A percentile compares a stretch with the other conserved stretches of the same genome.
These are phyloP conservation scores for Chaetomium sp. DNA, from an alignment of 2,329 filamentous ascomycete species.

Conservation along the genomic window DNA sequence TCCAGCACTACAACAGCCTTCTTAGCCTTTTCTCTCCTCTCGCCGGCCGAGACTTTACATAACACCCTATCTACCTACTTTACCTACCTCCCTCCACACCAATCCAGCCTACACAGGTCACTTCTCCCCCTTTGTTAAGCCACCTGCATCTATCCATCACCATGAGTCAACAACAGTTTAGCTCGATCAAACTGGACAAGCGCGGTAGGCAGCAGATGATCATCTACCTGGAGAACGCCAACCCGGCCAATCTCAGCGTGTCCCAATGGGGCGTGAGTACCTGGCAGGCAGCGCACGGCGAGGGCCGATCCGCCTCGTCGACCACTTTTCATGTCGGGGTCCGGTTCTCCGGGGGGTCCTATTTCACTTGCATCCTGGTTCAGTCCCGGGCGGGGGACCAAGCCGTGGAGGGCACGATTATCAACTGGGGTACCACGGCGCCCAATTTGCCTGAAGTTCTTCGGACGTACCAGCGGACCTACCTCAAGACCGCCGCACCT, in stretches of 20 bases:
- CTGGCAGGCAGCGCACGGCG: conserved; percentile 4
- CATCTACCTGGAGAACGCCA: not conserved
- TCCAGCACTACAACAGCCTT: not conserved
- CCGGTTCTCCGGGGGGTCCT: not conserved
- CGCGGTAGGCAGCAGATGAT: not conserved
- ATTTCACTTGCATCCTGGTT: not conserved
- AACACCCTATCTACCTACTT: not conserved
- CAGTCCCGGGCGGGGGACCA: not conserved
- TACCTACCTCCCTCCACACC: not conserved
- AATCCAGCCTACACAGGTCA: not conserved
- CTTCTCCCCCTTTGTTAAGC: not conserved
- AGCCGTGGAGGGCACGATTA: not conserved
- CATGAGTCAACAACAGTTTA: not conserved
- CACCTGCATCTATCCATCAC: not conserved
- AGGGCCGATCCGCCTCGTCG: not conserved
- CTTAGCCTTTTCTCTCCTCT: not conserved
- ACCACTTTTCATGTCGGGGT: conserved; percentile 6
- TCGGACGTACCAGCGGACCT: not conserved
- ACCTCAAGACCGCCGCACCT: not conserved
- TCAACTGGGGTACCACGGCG: not conserved
- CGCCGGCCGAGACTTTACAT: not conserved
- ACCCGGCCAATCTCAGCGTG: not conserved
- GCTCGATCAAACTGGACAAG: not conserved
- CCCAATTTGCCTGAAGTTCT: not conserved
- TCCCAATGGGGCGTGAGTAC: not conserved